These are phyloP conservation scores for Cutaneotrichosporon spelunceum DNA, from an alignment of 1,284 basidiomycete genomes.

Conservation along the genomic window DNA sequence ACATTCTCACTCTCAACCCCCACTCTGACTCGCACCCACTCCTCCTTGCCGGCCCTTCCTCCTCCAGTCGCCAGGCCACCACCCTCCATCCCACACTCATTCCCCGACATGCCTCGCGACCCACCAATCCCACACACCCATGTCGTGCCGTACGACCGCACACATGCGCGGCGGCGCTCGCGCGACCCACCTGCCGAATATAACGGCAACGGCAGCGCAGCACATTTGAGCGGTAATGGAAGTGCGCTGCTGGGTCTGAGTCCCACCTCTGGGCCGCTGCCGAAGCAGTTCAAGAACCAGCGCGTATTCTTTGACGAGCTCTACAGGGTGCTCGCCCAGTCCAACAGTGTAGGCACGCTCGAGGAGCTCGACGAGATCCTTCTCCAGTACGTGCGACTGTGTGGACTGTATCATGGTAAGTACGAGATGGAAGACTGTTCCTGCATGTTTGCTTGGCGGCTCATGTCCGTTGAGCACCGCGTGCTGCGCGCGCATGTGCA, in stretches of 20 bases:
- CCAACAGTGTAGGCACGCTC: slow-evolving; percentile 62
- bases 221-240: not conserved
- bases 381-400: slow-evolving; percentile 69
- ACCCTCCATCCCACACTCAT: not conserved
- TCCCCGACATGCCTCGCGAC: slow-evolving; percentile 14
- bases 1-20: no score
- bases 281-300: not conserved
- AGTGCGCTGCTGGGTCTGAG: not conserved
- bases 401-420: slow-evolving; percentile 78
- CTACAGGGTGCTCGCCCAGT: slow-evolving; percentile 71
- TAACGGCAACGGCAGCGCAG: not conserved
- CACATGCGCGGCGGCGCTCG: slow-evolving; percentile 13
- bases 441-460: no score
- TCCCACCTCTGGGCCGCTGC: not conserved
- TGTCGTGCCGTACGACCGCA: slow-evolving; percentile 5
- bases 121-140: not conserved
- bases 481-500: not conserved
- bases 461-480: no score
- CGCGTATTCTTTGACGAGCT: slow-evolving; percentile 60
- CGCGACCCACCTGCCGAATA: slow-evolving; percentile 4
- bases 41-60: no score
- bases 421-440: slow-evolving; percentile 25
- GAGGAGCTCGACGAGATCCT: slow-evolving; percentile 72
- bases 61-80: not conserved
- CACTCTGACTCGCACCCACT: no score